Percentiles rank a stretch among this genome's conserved stretches.
Evolutionary conservation across 139 green algal genomes (phyloP).

Genomic region (Ettlia oleoabundans): DNA sequence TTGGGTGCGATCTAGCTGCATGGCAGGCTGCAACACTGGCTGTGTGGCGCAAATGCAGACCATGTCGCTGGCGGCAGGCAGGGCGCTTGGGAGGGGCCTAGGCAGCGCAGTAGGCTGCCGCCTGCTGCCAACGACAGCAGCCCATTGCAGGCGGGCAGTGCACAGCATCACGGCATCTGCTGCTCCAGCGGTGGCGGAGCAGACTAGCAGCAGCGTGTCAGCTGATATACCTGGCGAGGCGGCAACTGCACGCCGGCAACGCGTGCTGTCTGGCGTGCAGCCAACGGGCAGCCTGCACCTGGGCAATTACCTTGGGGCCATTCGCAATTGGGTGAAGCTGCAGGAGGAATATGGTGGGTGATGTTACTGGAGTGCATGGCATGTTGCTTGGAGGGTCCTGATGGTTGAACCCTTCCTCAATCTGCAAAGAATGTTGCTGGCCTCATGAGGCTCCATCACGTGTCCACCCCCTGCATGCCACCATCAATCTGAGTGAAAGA

Average conservation of each 20-base stretch:
- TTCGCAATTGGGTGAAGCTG: conserved; percentile 95
- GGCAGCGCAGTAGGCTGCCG: too few species aligned
- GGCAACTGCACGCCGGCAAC: conserved; percentile 53
- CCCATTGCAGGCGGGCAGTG: neutral
- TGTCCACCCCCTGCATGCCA: too few species aligned
- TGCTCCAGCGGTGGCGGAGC: neutral
- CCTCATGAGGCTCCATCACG: too few species aligned
- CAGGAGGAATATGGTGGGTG: conserved; percentile 93
- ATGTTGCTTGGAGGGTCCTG: neutral
- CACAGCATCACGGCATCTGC: conserved; percentile 10
- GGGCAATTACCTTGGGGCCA: conserved; percentile 98
- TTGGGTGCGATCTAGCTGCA: neutral
- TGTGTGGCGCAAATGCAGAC: conserved; percentile 21
- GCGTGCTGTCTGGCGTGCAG: conserved; percentile 96
- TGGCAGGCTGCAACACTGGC: neutral
- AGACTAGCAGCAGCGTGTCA: conserved; percentile 17
- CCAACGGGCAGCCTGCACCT: conserved; percentile 95
- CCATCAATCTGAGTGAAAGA: too few species aligned
- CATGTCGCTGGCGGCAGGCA: conserved; percentile 7
- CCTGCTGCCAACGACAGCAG: conserved; percentile 1
- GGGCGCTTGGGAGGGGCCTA: conserved; percentile 12
- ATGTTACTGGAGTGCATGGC: neutral
- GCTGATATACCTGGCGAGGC: conserved; percentile 9
- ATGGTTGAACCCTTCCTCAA: neutral
- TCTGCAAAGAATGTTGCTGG: too few species aligned